Evolutionary conservation across 2,329 filamentous ascomycete genomes (phyloP).

Genomic region (Epichloe brachyelytri): DNA sequence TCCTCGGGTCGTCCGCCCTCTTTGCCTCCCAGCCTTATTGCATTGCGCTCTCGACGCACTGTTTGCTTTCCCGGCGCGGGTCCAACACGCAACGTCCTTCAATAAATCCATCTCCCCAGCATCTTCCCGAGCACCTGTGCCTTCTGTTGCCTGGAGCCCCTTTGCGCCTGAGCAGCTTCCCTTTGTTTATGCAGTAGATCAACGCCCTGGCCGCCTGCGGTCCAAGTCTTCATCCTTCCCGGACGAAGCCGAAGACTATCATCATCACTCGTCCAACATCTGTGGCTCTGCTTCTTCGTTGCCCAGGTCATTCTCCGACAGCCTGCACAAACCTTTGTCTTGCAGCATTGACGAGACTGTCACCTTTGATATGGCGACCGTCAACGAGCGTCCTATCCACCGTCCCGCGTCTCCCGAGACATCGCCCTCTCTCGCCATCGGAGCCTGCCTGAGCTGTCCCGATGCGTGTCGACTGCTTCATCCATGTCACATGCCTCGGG

Average conservation of each 20-base stretch:
- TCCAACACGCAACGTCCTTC: constrained; percentile 2
- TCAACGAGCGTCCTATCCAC: constrained; percentile 17
- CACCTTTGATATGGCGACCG: constrained; percentile 18
- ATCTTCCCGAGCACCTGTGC: not conserved
- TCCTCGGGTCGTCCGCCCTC: constrained; percentile 2
- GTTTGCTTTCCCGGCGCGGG: constrained; percentile 2
- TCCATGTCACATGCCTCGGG: constrained; percentile 45
- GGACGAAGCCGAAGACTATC: not conserved
- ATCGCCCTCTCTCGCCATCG: constrained; percentile 49
- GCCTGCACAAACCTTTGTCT: not conserved
- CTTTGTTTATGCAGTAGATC: constrained; percentile 2
- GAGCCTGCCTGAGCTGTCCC: constrained; percentile 44
- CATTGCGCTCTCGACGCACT: constrained; percentile 3
- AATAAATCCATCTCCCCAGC: not conserved
- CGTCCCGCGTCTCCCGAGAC: constrained; percentile 41
- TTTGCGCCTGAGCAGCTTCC: constrained; percentile 6
- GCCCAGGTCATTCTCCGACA: not conserved
- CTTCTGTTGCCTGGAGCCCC: not conserved
- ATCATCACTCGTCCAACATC: not conserved
- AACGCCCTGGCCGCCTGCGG: constrained; percentile 3
- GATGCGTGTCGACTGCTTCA: constrained; percentile 50
- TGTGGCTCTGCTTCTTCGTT: not conserved
- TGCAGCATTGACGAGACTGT: not conserved
- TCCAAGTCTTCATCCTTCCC: not conserved
- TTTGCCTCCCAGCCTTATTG: not conserved